Percentiles rank a stretch among this genome's conserved stretches.
These are phyloP conservation scores for Penicillium concentricum DNA, from an alignment of 2,329 filamentous ascomycete genomes.

Conservation along the genomic window DNA sequence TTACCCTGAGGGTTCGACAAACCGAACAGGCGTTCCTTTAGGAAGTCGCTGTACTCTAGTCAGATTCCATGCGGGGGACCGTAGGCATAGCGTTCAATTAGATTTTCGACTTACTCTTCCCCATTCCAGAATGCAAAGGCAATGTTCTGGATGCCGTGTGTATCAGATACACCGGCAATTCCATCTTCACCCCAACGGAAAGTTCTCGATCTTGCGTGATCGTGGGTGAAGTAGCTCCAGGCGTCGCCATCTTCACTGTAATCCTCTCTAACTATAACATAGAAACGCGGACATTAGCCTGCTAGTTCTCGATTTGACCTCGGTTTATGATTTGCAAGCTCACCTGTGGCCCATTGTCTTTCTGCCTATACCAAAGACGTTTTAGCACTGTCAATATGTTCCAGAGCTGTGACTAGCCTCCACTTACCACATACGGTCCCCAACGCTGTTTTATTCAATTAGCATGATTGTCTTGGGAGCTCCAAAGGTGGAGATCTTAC, in stretches of 20 bases:
- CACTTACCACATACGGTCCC: slow-evolving; percentile 72
- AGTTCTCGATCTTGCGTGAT: slow-evolving; percentile 81
- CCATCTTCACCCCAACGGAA: slow-evolving; percentile 97
- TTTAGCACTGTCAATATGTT: neutral
- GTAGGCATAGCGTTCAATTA: neutral
- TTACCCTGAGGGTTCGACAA: slow-evolving; percentile 96
- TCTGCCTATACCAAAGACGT: slow-evolving; percentile 55
- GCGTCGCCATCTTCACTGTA: slow-evolving; percentile 88
- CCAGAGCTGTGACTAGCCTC: neutral
- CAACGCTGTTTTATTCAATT: slow-evolving; percentile 47
- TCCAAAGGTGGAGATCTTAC: slow-evolving; percentile 45
- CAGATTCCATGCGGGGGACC: neutral
- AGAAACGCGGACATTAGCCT: slow-evolving; percentile 29
- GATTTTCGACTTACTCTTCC: slow-evolving; percentile 67
- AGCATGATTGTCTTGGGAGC: neutral
- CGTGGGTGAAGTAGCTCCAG: slow-evolving; percentile 95
- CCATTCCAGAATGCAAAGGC: slow-evolving; percentile 98
- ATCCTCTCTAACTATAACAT: slow-evolving; percentile 73
- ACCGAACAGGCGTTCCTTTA: slow-evolving; percentile 94
- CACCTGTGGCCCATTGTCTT: slow-evolving; percentile 91
- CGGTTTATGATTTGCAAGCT: neutral
- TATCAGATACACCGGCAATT: slow-evolving; percentile 93
- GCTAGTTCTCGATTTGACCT: neutral
- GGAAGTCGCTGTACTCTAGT: slow-evolving; percentile 64
- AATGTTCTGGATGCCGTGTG: slow-evolving; percentile 87